Conservation (phyloP, 768 basidiomycete genomes). For the Daedaleopsis sinensis region DNA sequence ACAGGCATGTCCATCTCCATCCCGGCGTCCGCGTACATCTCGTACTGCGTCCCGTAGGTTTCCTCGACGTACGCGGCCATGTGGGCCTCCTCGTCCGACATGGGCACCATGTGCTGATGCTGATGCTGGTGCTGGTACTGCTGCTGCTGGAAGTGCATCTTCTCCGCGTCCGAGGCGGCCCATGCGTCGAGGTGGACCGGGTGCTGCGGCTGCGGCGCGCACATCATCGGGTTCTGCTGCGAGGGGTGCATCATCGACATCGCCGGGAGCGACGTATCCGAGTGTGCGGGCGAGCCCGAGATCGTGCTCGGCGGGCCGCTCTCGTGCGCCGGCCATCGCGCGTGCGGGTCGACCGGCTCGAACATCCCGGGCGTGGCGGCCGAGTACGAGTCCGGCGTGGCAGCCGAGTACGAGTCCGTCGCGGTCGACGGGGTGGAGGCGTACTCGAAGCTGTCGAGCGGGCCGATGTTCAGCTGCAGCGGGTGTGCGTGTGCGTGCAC, state of each 20-base stretch:
- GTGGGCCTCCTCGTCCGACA: neutral
- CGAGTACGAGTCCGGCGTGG: conserved; percentile 4
- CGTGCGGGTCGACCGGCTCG: conserved; percentile 16
- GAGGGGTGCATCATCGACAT: neutral
- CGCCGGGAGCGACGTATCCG: conserved; percentile 15
- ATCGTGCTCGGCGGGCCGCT: conserved; percentile 19
- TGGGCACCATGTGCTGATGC: neutral
- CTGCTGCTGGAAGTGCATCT: conserved; percentile 1
- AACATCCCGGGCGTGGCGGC: neutral
- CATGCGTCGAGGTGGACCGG: conserved; percentile 15
- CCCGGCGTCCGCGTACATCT: conserved; percentile 8
- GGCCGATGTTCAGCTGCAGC: conserved; percentile 20
- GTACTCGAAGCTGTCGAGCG: conserved; percentile 20
- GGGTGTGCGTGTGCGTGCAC: neutral
- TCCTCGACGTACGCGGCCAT: conserved; percentile 8
- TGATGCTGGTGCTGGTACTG: too few relatives aligned
- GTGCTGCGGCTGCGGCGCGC: conserved; percentile 27
- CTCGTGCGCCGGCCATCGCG: conserved; percentile 13
- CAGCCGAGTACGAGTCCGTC: conserved; percentile 10
- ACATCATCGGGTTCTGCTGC: conserved; percentile 3
- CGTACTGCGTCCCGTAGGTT: conserved; percentile 6
- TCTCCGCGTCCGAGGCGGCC: conserved; percentile 2
- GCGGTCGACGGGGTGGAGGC: conserved; percentile 12
- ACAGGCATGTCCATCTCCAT: conserved; percentile 5
- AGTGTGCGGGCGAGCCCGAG: conserved; percentile 18